Percentiles rank a stretch among this genome's conserved stretches.
These are phyloP conservation scores for Blastobotrys petasosporus DNA, from an alignment of 1,139 yeast genomes.

Conservation along the genomic window DNA sequence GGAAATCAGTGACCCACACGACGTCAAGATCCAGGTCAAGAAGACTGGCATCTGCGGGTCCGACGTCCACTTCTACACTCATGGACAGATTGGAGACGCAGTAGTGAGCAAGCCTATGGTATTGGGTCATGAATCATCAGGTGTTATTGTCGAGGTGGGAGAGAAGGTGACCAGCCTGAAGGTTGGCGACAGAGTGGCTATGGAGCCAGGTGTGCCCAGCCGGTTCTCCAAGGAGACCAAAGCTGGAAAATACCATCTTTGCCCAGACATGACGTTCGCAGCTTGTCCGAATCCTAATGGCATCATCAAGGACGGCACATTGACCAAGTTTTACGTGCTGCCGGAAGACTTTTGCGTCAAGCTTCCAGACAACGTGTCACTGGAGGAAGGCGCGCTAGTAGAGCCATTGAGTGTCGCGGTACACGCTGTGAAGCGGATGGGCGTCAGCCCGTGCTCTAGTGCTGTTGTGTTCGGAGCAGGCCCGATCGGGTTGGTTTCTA, in stretches of 20 bases:
- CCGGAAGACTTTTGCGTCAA: constrained; percentile 85
- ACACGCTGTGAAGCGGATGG: constrained; percentile 66
- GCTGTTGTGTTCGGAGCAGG: constrained; percentile 88
- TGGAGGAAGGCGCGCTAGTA: constrained; percentile 83
- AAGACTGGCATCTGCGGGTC: constrained; percentile 87
- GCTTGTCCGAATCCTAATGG: constrained; percentile 59
- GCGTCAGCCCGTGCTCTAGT: constrained; percentile 61
- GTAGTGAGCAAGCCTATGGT: constrained; percentile 29
- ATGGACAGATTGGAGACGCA: constrained; percentile 65
- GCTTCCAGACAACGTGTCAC: constrained; percentile 66
- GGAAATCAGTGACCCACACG: constrained; percentile 51
- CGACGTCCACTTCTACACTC: constrained; percentile 76
- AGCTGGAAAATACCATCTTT: constrained; percentile 68
- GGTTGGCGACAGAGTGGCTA: constrained; percentile 45
- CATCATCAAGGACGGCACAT: constrained; percentile 47
- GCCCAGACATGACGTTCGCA: constrained; percentile 81
- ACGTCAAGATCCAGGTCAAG: constrained; percentile 68
- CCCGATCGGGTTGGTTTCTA: constrained; percentile 78
- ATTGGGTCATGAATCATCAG: constrained; percentile 70
- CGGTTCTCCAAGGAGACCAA: constrained; percentile 67
- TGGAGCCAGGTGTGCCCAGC: constrained; percentile 82
- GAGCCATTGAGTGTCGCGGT: constrained; percentile 89
- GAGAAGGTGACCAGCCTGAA: constrained; percentile 43
- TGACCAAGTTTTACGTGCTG: constrained; percentile 61
- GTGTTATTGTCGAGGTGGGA: constrained; percentile 64